phyloP scores from a whole-genome alignment of 352 stramenopile species.

The Phytopythium mirpurense region DNA sequence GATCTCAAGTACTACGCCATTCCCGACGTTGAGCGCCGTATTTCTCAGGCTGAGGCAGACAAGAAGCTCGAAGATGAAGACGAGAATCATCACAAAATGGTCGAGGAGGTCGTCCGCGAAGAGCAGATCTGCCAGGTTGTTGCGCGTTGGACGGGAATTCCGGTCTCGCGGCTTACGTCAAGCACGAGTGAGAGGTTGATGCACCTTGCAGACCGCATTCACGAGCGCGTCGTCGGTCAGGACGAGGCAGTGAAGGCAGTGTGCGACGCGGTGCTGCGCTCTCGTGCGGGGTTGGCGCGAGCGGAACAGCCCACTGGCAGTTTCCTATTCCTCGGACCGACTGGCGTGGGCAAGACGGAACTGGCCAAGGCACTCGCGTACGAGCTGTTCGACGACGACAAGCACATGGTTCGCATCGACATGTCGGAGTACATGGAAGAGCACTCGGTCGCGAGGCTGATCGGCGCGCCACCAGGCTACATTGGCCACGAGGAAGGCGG shows the following conservation, averaged over 20 bases:
- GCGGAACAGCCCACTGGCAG: slow-evolving; percentile 88
- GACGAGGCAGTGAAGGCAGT: slow-evolving; percentile 91
- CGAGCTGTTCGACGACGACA: slow-evolving; percentile 95
- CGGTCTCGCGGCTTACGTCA: slow-evolving; percentile 75
- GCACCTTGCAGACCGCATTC: slow-evolving; percentile 77
- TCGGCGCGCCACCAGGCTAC: slow-evolving; percentile 95
- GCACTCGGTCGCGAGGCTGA: slow-evolving; percentile 90
- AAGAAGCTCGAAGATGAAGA: slow-evolving; percentile 65
- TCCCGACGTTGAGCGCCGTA: slow-evolving; percentile 88
- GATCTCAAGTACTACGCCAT: slow-evolving; percentile 96
- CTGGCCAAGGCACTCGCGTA: slow-evolving; percentile 93
- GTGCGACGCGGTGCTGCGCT: slow-evolving; percentile 88
- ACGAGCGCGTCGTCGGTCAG: slow-evolving; percentile 93
- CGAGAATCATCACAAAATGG: slow-evolving; percentile 53
- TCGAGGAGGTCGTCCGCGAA: slow-evolving; percentile 82
- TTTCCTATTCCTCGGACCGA: slow-evolving; percentile 96
- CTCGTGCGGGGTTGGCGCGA: slow-evolving; percentile 87
- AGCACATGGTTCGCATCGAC: slow-evolving; percentile 95
- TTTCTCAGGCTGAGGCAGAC: slow-evolving; percentile 70
- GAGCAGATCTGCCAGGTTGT: slow-evolving; percentile 91
- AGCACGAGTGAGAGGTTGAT: slow-evolving; percentile 79
- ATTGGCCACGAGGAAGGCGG: slow-evolving; percentile 94
- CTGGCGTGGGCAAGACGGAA: slow-evolving; percentile 95
- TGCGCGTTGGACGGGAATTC: slow-evolving; percentile 88
- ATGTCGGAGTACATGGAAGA: slow-evolving; percentile 99